These are phyloP conservation scores for Furcasterigmium sp. DNA, from an alignment of 2,329 filamentous ascomycete genomes.

Conservation along the genomic window DNA sequence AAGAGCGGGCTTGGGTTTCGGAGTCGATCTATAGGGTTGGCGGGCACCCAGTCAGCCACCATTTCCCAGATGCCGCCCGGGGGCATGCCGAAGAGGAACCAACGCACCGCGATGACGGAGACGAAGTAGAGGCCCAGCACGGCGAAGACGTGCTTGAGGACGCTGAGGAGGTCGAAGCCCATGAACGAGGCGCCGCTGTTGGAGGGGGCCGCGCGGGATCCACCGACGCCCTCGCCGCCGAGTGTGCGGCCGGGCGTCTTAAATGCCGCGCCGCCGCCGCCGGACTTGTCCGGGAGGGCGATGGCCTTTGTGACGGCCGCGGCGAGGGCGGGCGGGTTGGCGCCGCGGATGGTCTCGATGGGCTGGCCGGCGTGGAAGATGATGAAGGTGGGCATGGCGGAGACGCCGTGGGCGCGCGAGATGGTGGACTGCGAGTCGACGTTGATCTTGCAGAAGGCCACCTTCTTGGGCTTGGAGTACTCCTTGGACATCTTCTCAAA, in stretches of 20 bases:
- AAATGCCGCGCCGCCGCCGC: conserved; percentile 42
- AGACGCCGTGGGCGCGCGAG: conserved; percentile 70
- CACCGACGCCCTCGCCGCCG: conserved; percentile 20
- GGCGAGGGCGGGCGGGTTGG: conserved; percentile 70
- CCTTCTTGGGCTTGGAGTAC: conserved; percentile 72
- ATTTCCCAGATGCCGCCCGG: background rate
- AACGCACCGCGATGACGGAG: conserved; percentile 54
- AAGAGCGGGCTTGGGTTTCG: conserved; percentile 55
- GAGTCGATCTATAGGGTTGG: conserved; percentile 46
- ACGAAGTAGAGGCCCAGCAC: conserved; percentile 58
- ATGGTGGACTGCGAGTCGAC: conserved; percentile 78
- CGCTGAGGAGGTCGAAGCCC: conserved; percentile 31
- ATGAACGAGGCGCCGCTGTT: conserved; percentile 14
- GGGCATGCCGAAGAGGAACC: background rate
- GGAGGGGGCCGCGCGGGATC: conserved; percentile 14
- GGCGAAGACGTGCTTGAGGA: conserved; percentile 44
- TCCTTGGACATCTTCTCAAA: conserved; percentile 81
- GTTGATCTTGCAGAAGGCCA: conserved; percentile 90
- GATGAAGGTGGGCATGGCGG: conserved; percentile 91
- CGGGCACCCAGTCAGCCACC: conserved; percentile 10
- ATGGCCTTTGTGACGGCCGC: conserved; percentile 69
- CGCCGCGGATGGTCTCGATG: conserved; percentile 74
- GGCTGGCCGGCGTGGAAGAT: conserved; percentile 74
- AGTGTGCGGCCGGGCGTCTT: conserved; percentile 52
- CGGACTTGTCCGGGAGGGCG: conserved; percentile 41